A percentile compares a stretch with the other conserved stretches of the same genome.
phyloP scores from a whole-genome alignment of 2,329 filamentous ascomycete species.

The Teratosphaeria nubilosa region DNA sequence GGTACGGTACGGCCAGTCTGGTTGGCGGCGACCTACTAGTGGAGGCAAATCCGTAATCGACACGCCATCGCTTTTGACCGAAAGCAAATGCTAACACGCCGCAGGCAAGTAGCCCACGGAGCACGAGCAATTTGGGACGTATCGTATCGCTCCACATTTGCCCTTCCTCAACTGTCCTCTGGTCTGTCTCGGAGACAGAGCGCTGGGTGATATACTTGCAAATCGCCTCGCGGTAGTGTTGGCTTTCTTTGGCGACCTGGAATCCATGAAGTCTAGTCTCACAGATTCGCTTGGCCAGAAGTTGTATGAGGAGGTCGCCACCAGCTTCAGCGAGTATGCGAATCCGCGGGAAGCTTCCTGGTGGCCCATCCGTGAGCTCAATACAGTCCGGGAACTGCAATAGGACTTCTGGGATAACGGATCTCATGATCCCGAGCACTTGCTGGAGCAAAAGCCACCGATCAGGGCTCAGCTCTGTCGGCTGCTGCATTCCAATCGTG shows the following conservation, averaged over 20 bases:
- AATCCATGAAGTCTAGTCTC: slow-evolving; percentile 16
- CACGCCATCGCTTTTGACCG: slow-evolving; percentile 56
- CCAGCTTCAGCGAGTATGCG: slow-evolving; percentile 42
- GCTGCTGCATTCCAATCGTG: slow-evolving; percentile 31
- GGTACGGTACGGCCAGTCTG: slow-evolving; percentile 54
- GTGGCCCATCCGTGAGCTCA: slow-evolving; percentile 3
- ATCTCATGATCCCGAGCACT: slow-evolving; percentile 23
- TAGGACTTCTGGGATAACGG: slow-evolving; percentile 1
- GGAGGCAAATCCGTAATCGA: slow-evolving; percentile 44
- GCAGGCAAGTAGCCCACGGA: slow-evolving; percentile 54
- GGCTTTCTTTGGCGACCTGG: slow-evolving; percentile 7
- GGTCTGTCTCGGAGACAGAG: slow-evolving; percentile 3
- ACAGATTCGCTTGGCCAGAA: slow-evolving; percentile 25
- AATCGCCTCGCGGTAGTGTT: slow-evolving; percentile 7
- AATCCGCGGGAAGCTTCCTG: slow-evolving; percentile 42
- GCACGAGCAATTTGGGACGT: slow-evolving; percentile 38
- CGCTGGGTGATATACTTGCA: slow-evolving; percentile 10
- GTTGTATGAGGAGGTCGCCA: slow-evolving; percentile 20
- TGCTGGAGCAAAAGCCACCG: slow-evolving; percentile 31
- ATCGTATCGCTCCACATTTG: slow-evolving; percentile 9
- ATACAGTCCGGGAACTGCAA: slow-evolving; percentile 9
- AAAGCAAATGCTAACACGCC: slow-evolving; percentile 50
- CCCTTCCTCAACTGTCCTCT: slow-evolving; percentile 5
- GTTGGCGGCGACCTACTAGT: slow-evolving; percentile 36
- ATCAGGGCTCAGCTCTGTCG: slow-evolving; percentile 31